Evolutionary conservation across 192 early-diverging fungal genomes (phyloP), one percentile per base, ranked within the genome.

Genomic region (Podila horticola): DNA sequence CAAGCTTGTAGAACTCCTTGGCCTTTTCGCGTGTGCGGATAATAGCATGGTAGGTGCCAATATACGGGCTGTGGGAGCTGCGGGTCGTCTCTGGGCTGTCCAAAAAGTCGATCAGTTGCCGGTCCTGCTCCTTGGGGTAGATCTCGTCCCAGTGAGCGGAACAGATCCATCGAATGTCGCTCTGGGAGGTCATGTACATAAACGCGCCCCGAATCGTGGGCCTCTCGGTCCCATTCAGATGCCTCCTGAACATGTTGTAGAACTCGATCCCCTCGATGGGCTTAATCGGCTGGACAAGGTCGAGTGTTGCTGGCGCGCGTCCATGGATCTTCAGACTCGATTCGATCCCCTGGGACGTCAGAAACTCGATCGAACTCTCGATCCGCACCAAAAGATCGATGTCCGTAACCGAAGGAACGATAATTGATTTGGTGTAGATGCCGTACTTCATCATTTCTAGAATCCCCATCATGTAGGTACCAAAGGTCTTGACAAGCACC

Each of bases 121-220:
- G 20, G 17, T n/a, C 13, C 7, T n/a, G 30, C 9, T n/a, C 33
- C 30, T 29, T 63, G 12, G 59, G 58, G 0, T 45, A 33, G 29
- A 63, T 55, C 12, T 36, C 22, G 4, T 6, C 20, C n/a, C 38
- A 65, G 50, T 75, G 74, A 0, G 11, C 7, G 3, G 52, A 20
- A 33, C 75, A 79, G 8, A 72, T 9, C 64, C 64, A 79, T 7
- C 75, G 75, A 4, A 79, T 29, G 20, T 79, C 75, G 9, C 75
- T 69, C 4, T 62, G 34, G 17, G 49, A 28, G 0, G 69, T 71
- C 60, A 29, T 38, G 65, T 71, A 63, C 1, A 65, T 24, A 15
- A 11, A 19, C 10, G 6, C 10, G 10, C 45, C 57, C n/a, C 64
- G 48, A 45, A 45, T 45, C 12, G 41, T 45, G 4, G 74, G 67